phyloP scores from a whole-genome alignment of 2,329 filamentous ascomycete species.

The Kalmusia sp. region DNA sequence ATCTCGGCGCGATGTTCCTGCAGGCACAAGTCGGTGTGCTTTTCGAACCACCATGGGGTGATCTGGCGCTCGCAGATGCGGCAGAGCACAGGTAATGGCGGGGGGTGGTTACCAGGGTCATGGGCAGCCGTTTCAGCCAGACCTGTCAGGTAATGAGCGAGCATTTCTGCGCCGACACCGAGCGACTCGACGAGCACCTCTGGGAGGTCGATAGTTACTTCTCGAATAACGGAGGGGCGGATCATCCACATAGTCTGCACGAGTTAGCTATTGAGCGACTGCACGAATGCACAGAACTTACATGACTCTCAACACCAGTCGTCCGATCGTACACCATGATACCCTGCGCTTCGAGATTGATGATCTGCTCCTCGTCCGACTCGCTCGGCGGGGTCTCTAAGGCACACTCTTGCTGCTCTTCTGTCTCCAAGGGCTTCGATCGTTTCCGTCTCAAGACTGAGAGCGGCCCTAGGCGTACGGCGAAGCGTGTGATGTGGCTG shows the following conservation, averaged over 20 bases:
- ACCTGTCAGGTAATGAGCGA: conserved; percentile 90
- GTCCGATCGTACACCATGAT: conserved; percentile 97
- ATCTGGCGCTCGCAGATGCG: conserved; percentile 98
- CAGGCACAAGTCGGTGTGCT: conserved; percentile 93
- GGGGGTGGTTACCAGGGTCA: conserved; percentile 76
- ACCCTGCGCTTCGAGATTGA: conserved; percentile 92
- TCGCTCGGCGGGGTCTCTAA: conserved; percentile 40
- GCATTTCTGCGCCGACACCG: conserved; percentile 90
- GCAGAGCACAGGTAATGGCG: conserved; percentile 85
- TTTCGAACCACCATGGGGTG: conserved; percentile 99
- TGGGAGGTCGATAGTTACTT: conserved; percentile 96
- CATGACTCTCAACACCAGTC: conserved; percentile 87
- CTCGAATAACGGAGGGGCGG: conserved; percentile 85
- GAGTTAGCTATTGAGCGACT: conserved; percentile 25
- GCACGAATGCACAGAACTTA: conserved; percentile 57
- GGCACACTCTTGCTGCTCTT: conserved; percentile 34
- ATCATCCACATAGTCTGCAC: conserved; percentile 99
- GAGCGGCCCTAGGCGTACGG: conserved; percentile 43
- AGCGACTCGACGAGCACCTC: conserved; percentile 88
- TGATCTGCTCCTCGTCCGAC: conserved; percentile 57
- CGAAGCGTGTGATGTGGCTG: conserved; percentile 73
- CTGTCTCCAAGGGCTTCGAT: conserved; percentile 28
- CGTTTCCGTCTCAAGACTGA: conserved; percentile 43
- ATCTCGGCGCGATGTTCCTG: conserved; percentile 97
- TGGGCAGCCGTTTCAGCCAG: conserved; percentile 83